Evolutionary conservation across 169 alveolate genomes (phyloP).

Genomic region (Eimeria falciformis): DNA sequence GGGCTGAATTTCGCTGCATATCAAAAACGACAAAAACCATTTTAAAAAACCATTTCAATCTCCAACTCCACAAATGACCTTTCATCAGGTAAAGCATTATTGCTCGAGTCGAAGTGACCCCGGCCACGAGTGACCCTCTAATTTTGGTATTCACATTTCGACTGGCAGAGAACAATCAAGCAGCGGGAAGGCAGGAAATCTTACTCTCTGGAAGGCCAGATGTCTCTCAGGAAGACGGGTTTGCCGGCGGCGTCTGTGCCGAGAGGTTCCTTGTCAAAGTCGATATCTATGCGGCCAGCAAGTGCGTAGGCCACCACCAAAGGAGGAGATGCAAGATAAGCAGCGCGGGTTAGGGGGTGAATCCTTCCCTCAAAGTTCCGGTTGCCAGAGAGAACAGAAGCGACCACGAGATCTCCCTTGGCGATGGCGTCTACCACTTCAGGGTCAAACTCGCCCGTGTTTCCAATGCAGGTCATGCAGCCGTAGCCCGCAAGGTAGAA

Average conservation of each 20-base stretch:
- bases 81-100: too few species aligned
- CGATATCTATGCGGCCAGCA: conserved; percentile 96
- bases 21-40: not conserved
- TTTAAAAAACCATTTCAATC: too few species aligned
- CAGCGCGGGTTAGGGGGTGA: conserved; percentile 96
- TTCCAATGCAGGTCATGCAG: conserved; percentile 99
- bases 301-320: conserved; percentile 97
- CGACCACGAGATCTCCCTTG: conserved; percentile 92
- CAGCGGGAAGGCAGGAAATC: too few species aligned
- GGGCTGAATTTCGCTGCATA: conserved; percentile 35
- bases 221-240: conserved; percentile 92
- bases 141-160: too few species aligned
- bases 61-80: too few species aligned
- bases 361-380: conserved; percentile 98
- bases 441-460: conserved; percentile 96
- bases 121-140: too few species aligned
- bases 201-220: conserved; percentile 95
- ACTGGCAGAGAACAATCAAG: too few species aligned
- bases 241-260: conserved; percentile 81
- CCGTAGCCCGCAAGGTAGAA: conserved; percentile 97
- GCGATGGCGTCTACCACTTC: conserved; percentile 93
- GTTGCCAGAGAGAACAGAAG: conserved; percentile 97
- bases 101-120: too few species aligned
- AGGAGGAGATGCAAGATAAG: conserved; percentile 97
- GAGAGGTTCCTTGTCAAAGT: conserved; percentile 93